Conservation (phyloP, 768 basidiomycete genomes). For the Boletellus sp. region DNA sequence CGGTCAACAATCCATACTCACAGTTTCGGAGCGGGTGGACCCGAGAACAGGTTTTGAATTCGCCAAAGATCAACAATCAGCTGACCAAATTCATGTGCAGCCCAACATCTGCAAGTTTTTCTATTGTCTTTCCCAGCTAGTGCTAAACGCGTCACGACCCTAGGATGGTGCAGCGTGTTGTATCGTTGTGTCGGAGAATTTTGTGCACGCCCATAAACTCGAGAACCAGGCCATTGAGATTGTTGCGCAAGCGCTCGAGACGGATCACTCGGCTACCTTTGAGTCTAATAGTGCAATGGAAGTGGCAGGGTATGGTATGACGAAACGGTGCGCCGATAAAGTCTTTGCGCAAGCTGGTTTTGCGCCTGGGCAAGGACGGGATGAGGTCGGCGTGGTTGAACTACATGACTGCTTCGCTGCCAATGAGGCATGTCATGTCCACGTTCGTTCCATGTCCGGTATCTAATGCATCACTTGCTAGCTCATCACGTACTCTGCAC, state of each 20-base stretch:
- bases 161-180: constrained; percentile 77
- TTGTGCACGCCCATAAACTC: constrained; percentile 65
- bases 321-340: constrained; percentile 60
- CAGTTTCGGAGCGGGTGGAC: constrained; percentile 82
- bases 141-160: neutral
- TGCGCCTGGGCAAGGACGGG: constrained; percentile 53
- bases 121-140: neutral
- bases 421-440: constrained; percentile 59
- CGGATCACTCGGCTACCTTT: constrained; percentile 63
- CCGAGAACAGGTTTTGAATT: constrained; percentile 61
- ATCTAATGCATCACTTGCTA: constrained; percentile 21
- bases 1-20: constrained; percentile 78
- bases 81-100: constrained; percentile 86
- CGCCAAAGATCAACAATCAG: constrained; percentile 67
- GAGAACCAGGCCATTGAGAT: constrained; percentile 89
- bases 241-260: constrained; percentile 59
- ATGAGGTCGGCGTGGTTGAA: constrained; percentile 80
- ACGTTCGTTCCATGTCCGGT: neutral
- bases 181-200: constrained; percentile 74
- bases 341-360: constrained; percentile 74
- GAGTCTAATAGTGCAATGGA: constrained; percentile 73
- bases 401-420: constrained; percentile 85
- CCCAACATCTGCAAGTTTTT: constrained; percentile 61
- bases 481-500: constrained; percentile 79
- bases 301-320: constrained; percentile 77